Evolutionary conservation across 2,329 filamentous ascomycete genomes (phyloP), one percentile per base, ranked within the genome.

Genomic region (Neophaeococcomyces aloes): DNA sequence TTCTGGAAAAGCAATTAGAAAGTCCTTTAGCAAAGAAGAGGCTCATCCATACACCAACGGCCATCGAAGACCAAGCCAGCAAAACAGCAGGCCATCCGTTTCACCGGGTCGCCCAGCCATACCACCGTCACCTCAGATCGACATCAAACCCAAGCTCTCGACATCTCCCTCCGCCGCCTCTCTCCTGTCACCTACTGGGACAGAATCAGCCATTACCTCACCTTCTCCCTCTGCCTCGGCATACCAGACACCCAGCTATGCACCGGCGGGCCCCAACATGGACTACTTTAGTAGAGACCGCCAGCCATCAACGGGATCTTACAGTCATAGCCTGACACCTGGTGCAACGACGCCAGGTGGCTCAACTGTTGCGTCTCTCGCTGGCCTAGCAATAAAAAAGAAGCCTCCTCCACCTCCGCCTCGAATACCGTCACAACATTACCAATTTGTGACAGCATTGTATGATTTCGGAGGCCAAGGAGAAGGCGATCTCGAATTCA

Each of bases 381-480:
- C 44, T 11, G 25, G 33, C 13, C 65, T 63, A 1, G 64, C 65
- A 4, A 66, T 62, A 3, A 84, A 83, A 65, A 89, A 89, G 67
- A 83, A 83, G 62, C 79, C 79, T 1, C 84, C 85, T 0, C 81
- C 83, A 0, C 84, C 85, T 0, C 79, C 81, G 0, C 74, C 75
- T 14, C 70, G 75, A 2, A 81, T 67, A 10, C 64, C 71, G 1
- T 69, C 68, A 29, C 65, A 67, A 45, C 68, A 70, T 51, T 48
- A 58, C 19, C 42, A 49, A 14, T 86, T 69, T 51, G 81, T 85
- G 17, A 78, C 79, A 8, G 86, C 86, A 6, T 67, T 85, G 55
- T 91, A 86, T 61, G 74, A 82, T 51, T 93, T 87, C 58, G 69
- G 71, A 1, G 83, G 81, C 0, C 78, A 87, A 56, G 75, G 73